Evolutionary conservation across 208 protist genomes (phyloP), one percentile per base, ranked within the genome.

Genomic region (Acanthamoeba polyphaga): DNA sequence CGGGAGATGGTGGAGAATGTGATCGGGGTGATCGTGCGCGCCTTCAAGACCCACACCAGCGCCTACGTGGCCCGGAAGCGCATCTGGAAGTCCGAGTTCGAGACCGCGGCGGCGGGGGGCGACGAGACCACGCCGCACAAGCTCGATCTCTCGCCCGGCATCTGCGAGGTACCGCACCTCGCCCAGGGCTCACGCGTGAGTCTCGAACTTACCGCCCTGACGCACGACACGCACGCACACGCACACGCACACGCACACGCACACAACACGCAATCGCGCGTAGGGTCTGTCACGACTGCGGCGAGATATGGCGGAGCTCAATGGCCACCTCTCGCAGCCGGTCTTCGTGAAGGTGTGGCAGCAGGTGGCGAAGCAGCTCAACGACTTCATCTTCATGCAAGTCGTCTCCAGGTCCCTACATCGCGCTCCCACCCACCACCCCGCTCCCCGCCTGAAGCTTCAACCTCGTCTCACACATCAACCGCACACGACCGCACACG

Each of bases 111-210:
- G 27, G 38, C 1, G 13, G 70, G 38, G 19, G 70, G 8, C 70
- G 13, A 19, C 70, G 22, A 8, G 13, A 17, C 53, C 53, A 17
- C 53, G 53, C 70, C n/a, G n/a, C 38, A 22, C 32, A 32, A 43
- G 70, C 70, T 78, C 70, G 70, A 78, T 15, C 70, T 78, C 70
- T 78, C 70, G 10, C 70, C 70, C 38, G 70, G 70, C 70, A 46
- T 78, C 29, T 78, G 70, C 38, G 70, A 78, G 29, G 70, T 78
- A n/a, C n/a, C n/a, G n/a, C n/a, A n/a, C n/a, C n/a, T n/a, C n/a
- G n/a, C n/a, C n/a, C n/a, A n/a, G n/a, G n/a, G n/a, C n/a, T n/a
- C n/a, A n/a, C n/a, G n/a, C n/a, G n/a, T n/a, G n/a, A n/a, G n/a
- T n/a, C n/a, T n/a, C n/a, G n/a, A n/a, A n/a, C n/a, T n/a, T n/a